Evolutionary conservation across 805 yeast species (phyloP).

Genomic region (Metschnikowia similis): DNA sequence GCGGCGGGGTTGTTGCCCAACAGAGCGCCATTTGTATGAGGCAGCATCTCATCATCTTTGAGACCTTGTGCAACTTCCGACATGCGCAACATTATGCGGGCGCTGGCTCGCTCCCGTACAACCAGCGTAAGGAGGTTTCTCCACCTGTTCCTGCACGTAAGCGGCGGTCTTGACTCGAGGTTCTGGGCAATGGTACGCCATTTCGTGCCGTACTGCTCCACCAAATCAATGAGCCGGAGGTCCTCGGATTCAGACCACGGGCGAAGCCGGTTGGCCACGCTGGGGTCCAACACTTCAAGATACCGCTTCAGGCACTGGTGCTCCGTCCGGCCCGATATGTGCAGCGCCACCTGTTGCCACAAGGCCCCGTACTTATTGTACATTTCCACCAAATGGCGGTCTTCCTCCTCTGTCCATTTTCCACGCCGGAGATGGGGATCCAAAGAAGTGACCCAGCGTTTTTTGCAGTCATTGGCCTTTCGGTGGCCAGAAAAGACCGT

Average conservation of each 20-base stretch:
- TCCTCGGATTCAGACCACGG: slow-evolving; percentile 84
- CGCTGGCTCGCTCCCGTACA: slow-evolving; percentile 59
- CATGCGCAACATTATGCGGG: slow-evolving; percentile 54
- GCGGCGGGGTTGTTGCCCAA: background rate
- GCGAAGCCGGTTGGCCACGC: slow-evolving; percentile 67
- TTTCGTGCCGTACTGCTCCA: slow-evolving; percentile 72
- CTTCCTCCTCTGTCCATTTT: slow-evolving; percentile 82
- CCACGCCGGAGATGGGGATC: slow-evolving; percentile 83
- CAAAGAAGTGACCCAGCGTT: slow-evolving; percentile 81
- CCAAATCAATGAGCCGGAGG: slow-evolving; percentile 58
- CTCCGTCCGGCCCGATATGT: slow-evolving; percentile 81
- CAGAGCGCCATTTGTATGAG: background rate
- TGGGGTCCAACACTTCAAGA: slow-evolving; percentile 82
- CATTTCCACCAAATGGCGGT: slow-evolving; percentile 58
- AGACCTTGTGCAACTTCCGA: slow-evolving; percentile 29
- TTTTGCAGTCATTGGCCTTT: slow-evolving; percentile 77
- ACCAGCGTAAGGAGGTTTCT: slow-evolving; percentile 77
- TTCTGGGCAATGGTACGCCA: slow-evolving; percentile 79
- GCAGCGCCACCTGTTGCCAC: slow-evolving; percentile 80
- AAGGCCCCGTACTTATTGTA: slow-evolving; percentile 67
- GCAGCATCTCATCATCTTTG: background rate
- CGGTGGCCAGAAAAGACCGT: slow-evolving; percentile 41
- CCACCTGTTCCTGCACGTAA: slow-evolving; percentile 92
- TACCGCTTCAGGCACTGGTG: slow-evolving; percentile 94
- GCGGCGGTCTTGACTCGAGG: slow-evolving; percentile 76